A percentile compares a stretch with the other conserved stretches of the same genome.
These are phyloP conservation scores for Emergomyces orientalis DNA, from an alignment of 2,329 filamentous ascomycete species.

Conservation along the genomic window DNA sequence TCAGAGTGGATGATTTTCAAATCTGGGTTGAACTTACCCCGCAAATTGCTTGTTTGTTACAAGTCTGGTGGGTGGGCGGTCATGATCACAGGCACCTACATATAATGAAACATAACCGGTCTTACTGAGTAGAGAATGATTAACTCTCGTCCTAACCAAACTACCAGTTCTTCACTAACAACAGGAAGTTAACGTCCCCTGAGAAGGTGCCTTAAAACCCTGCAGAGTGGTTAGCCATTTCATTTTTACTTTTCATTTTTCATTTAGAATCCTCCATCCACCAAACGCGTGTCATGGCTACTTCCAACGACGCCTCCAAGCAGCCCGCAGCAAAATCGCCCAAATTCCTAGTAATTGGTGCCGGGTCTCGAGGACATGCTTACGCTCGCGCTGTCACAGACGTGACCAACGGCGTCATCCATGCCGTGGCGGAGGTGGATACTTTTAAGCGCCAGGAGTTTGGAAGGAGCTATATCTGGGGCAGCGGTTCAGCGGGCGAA, in stretches of 20 bases:
- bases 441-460: constrained; percentile 65
- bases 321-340: constrained; percentile 28
- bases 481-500: constrained; percentile 38
- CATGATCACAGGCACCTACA: neutral
- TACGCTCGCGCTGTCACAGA: constrained; percentile 62
- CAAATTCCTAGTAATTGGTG: constrained; percentile 70
- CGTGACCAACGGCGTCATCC: constrained; percentile 58
- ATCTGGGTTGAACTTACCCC: neutral
- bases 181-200: neutral
- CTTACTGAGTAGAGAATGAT: neutral
- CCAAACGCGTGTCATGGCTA: neutral
- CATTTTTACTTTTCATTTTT: neutral
- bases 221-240: neutral
- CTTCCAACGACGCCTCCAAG: neutral
- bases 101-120: neutral
- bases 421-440: constrained; percentile 72
- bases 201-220: neutral
- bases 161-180: neutral
- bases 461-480: constrained; percentile 66
- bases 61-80: neutral
- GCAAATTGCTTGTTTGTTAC: neutral
- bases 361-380: constrained; percentile 65
- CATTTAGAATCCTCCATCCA: neutral
- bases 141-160: neutral
- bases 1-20: neutral